These are phyloP conservation scores for Pichia sp. DNA, from an alignment of 1,139 yeast genomes.

Conservation along the genomic window DNA sequence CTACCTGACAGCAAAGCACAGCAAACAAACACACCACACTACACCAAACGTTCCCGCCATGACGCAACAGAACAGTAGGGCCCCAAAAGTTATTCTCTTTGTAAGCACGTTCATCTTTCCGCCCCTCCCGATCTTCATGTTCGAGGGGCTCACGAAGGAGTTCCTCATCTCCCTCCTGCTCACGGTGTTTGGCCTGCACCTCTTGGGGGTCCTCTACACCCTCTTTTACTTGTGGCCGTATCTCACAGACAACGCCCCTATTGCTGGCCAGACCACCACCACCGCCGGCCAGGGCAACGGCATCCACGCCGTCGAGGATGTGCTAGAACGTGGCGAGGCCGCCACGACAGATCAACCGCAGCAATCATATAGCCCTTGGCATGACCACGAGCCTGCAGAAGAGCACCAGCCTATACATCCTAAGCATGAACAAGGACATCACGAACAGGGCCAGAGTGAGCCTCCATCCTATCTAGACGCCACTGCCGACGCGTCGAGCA, in stretches of 20 bases:
- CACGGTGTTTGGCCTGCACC: slow-evolving; percentile 20
- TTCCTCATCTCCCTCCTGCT: slow-evolving; percentile 17
- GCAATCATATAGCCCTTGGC: too few species aligned
- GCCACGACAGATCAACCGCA: too few species aligned
- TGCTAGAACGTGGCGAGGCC: neutral
- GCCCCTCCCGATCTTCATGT: slow-evolving; percentile 21
- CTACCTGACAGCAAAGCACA: too few species aligned
- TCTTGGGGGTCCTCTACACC: slow-evolving; percentile 21
- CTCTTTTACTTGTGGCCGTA: slow-evolving; percentile 16
- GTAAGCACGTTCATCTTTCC: slow-evolving; percentile 21
- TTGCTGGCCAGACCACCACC: neutral
- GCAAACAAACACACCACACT: too few species aligned
- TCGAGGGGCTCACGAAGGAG: slow-evolving; percentile 15
- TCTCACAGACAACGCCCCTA: neutral
- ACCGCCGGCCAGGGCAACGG: neutral
- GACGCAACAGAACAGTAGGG: neutral
- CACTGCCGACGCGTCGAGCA: neutral
- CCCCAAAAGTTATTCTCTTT: slow-evolving; percentile 11
- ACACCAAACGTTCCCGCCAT: neutral
- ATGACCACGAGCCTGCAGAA: too few species aligned
- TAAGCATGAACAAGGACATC: too few species aligned
- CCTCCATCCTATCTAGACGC: slow-evolving; percentile 25
- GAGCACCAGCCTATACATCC: too few species aligned
- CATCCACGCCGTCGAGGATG: neutral
- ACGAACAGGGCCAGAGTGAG: neutral